Percentiles rank a stretch among this genome's conserved stretches.
phyloP scores from a whole-genome alignment of 2,329 filamentous ascomycete genomes.

The Diaporthe amygdali region DNA sequence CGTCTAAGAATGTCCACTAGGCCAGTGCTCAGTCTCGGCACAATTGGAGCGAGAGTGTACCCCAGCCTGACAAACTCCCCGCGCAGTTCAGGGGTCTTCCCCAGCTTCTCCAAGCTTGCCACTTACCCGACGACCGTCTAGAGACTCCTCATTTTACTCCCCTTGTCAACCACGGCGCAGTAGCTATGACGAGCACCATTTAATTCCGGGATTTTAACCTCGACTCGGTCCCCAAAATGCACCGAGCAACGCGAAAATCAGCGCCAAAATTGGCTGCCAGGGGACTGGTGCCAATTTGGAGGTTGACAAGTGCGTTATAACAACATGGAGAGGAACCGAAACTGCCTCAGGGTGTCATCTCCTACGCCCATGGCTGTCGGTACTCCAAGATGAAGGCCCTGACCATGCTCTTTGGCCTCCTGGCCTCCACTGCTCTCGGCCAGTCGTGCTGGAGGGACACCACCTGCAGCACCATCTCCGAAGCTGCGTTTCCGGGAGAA shows the following conservation, averaged over 20 bases:
- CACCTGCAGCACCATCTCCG: conserved; percentile 53
- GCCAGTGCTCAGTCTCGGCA: not conserved
- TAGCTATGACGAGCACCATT: not conserved
- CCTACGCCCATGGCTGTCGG: not conserved
- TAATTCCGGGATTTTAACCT: conserved; percentile 5
- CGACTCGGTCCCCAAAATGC: conserved; percentile 23
- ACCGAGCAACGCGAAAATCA: conserved; percentile 13
- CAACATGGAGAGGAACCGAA: not conserved
- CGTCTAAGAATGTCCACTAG: no score
- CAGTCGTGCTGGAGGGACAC: conserved; percentile 60
- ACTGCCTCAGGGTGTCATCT: not conserved
- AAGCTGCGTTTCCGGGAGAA: conserved; percentile 57
- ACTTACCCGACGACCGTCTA: not conserved
- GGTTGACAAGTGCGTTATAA: not conserved
- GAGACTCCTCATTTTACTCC: not conserved
- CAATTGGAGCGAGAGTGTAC: not conserved
- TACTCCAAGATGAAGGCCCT: conserved; percentile 3
- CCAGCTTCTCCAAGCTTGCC: not conserved
- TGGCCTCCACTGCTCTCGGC: conserved; percentile 15
- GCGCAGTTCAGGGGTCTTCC: conserved; percentile 1
- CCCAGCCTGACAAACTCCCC: not conserved
- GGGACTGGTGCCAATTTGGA: not conserved
- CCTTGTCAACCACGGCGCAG: not conserved
- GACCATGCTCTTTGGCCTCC: conserved; percentile 35
- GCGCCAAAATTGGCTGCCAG: not conserved